Conservation (phyloP, 176 grass and related monocot genomes). For the Tuctoria greenei region DNA sequence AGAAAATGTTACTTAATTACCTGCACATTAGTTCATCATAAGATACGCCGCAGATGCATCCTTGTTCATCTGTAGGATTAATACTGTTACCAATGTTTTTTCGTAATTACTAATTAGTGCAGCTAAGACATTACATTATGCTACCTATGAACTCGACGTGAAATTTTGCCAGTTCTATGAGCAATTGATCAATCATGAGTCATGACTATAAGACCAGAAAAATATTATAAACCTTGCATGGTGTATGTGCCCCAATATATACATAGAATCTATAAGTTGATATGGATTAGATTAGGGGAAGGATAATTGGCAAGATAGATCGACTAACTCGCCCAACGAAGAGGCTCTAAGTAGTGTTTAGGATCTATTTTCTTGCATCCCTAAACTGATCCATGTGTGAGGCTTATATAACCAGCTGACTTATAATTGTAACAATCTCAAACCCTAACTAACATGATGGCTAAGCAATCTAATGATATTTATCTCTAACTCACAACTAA, state of each 20-base stretch:
- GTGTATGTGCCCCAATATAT: not conserved
- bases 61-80: constrained; percentile 59
- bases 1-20: constrained; percentile 40
- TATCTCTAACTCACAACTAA: not conserved
- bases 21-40: constrained; percentile 81
- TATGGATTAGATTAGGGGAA: no score
- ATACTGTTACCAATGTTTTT: constrained; percentile 23
- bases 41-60: constrained; percentile 74
- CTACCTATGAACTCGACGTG: not conserved
- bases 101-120: not conserved
- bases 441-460: not conserved
- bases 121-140: not conserved
- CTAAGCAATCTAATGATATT: not conserved
- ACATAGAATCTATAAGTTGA: not conserved
- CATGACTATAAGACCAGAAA: not conserved
- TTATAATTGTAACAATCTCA: not conserved
- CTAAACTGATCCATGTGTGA: not conserved
- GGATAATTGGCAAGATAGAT: no score
- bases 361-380: not conserved
- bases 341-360: no score
- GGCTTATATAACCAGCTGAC: not conserved
- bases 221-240: not conserved
- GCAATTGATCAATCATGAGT: not conserved
- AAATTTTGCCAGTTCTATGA: not conserved
- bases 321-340: no score